A percentile compares a stretch with the other conserved stretches of the same genome.
phyloP scores from a whole-genome alignment of 2,329 filamentous ascomycete genomes.

The Ascochyta pisi region DNA sequence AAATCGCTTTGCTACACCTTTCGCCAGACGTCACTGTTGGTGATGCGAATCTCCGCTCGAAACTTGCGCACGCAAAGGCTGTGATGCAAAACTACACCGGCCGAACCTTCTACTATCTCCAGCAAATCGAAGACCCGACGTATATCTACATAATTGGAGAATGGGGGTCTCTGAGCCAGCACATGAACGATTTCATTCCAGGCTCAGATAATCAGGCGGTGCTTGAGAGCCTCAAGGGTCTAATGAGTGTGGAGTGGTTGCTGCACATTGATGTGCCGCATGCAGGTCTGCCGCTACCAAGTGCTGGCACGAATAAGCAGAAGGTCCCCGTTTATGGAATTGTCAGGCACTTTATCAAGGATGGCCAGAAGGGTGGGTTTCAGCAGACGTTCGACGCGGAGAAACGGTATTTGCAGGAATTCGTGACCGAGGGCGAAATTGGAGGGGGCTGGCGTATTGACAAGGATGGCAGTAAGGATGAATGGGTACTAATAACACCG shows the following conservation, averaged over 20 bases:
- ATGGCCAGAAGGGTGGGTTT: conserved; percentile 34
- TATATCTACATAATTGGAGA: conserved; percentile 55
- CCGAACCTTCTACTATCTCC: conserved; percentile 49
- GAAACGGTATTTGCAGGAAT: conserved; percentile 33
- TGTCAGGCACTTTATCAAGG: conserved; percentile 43
- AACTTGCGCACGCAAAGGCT: conserved; percentile 47
- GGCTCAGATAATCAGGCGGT: conserved; percentile 52
- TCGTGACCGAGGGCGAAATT: conserved; percentile 37
- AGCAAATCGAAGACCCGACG: conserved; percentile 54
- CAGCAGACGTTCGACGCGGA: conserved; percentile 32
- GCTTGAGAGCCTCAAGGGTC: conserved; percentile 45
- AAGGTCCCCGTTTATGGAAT: conserved; percentile 39
- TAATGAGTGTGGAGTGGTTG: conserved; percentile 53
- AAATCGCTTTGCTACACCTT: conserved; percentile 54
- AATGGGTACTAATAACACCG: conserved; percentile 53
- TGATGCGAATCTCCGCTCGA: conserved; percentile 32
- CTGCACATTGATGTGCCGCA: conserved; percentile 53
- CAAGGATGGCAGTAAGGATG: conserved; percentile 43
- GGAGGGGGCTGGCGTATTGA: conserved; percentile 53
- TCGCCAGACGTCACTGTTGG: conserved; percentile 28
- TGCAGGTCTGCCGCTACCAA: conserved; percentile 35
- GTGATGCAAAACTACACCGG: conserved; percentile 49
- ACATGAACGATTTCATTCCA: conserved; percentile 54
- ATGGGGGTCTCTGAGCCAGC: conserved; percentile 54
- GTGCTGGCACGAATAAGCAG: neutral